These are phyloP conservation scores for Ascoidea rubescens DNA, from an alignment of 805 yeast species.

Conservation along the genomic window DNA sequence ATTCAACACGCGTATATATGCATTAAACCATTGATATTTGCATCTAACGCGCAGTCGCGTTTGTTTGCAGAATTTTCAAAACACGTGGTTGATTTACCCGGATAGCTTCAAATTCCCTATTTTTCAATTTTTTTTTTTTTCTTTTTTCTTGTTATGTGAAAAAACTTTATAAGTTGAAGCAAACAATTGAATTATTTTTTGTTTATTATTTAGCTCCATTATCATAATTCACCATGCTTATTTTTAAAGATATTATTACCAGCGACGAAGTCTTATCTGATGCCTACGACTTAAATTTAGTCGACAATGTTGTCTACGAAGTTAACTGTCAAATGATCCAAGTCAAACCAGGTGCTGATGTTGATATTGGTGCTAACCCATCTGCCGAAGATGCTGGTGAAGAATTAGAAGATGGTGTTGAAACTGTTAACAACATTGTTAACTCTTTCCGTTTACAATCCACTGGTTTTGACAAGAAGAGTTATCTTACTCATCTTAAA, in stretches of 20 bases:
- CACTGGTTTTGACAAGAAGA: conserved; percentile 95
- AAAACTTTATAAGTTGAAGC: no score
- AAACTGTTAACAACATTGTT: conserved; percentile 95
- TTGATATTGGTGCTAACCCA: conserved; percentile 99
- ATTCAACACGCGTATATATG: no score
- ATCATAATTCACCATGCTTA: neutral
- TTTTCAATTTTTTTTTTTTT: neutral
- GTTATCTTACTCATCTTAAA: conserved; percentile 92
- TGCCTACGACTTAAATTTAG: conserved; percentile 83
- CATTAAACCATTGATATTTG: no score
- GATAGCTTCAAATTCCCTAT: no score
- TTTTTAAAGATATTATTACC: conserved; percentile 68
- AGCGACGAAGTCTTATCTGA: conserved; percentile 95
- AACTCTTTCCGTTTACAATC: conserved; percentile 96
- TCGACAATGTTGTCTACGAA: conserved; percentile 88
- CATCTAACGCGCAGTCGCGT: no score
- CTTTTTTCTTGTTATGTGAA: no score
- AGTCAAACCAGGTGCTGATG: conserved; percentile 73
- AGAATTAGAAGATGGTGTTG: conserved; percentile 73
- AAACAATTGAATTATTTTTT: no score
- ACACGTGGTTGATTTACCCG: no score
- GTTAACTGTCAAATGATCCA: conserved; percentile 91
- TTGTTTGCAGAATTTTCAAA: no score
- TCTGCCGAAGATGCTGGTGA: conserved; percentile 90
- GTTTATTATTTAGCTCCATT: no score